Percentiles rank a stretch among this genome's conserved stretches.
Conservation (phyloP, 768 basidiomycete species). For the Hypsizygus marmoreus region DNA sequence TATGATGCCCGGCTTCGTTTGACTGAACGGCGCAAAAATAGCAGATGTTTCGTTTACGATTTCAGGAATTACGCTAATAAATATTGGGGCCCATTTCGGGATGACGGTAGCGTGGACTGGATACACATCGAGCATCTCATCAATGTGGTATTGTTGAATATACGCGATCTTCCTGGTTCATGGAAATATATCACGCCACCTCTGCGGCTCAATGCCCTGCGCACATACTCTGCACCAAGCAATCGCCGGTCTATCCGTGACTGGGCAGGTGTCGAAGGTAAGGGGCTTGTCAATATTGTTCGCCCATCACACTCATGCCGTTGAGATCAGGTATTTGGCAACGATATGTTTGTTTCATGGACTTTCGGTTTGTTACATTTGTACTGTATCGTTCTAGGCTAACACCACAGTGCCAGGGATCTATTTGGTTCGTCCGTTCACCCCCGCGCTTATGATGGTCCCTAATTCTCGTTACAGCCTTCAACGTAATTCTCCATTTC, state of each 20-base stretch:
- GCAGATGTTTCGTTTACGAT: slow-evolving; percentile 65
- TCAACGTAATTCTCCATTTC: slow-evolving; percentile 40
- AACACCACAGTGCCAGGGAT: slow-evolving; percentile 29
- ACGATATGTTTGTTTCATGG: slow-evolving; percentile 76
- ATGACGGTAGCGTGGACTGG: slow-evolving; percentile 55
- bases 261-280: slow-evolving; percentile 76
- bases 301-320: neutral
- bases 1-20: slow-evolving; percentile 27
- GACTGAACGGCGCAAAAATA: slow-evolving; percentile 40
- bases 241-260: slow-evolving; percentile 37
- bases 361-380: slow-evolving; percentile 56
- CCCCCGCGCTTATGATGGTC: neutral
- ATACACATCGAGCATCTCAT: slow-evolving; percentile 61
- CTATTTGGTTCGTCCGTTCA: slow-evolving; percentile 39
- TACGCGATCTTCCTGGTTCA: slow-evolving; percentile 43
- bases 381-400: neutral
- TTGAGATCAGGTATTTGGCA: slow-evolving; percentile 57
- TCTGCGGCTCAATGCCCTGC: slow-evolving; percentile 49
- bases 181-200: slow-evolving; percentile 46
- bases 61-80: slow-evolving; percentile 58
- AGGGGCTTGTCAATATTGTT: neutral
- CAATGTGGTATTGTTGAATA: slow-evolving; percentile 53
- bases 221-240: slow-evolving; percentile 57
- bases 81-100: slow-evolving; percentile 61
- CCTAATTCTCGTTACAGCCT: slow-evolving; percentile 32